Conservation (phyloP, 805 yeast genomes). For the Citeromyces matritensis region DNA sequence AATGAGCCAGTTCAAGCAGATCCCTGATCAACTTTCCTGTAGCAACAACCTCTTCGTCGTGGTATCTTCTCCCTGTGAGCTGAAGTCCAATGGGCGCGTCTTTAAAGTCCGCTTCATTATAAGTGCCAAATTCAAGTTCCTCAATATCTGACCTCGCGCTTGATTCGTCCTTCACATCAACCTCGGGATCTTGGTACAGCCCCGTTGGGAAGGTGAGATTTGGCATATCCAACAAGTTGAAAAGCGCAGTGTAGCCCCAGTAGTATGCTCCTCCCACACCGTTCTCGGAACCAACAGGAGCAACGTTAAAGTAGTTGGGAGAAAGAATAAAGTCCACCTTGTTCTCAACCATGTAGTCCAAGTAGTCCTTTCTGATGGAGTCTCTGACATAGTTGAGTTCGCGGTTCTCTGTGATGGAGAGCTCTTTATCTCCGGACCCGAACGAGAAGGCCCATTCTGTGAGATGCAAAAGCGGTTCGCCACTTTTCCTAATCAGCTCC, state of each 20-base stretch:
- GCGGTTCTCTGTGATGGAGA: conserved; percentile 36
- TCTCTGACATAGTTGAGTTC: conserved; percentile 42
- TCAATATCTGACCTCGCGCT: conserved; percentile 26
- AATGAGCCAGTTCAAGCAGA: conserved; percentile 5
- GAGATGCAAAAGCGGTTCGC: conserved; percentile 55
- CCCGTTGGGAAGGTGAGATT: conserved; percentile 52
- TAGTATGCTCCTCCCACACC: conserved; percentile 33
- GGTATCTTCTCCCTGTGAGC: conserved; percentile 31
- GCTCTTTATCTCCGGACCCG: conserved; percentile 39
- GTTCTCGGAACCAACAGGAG: conserved; percentile 45
- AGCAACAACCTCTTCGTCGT: conserved; percentile 32
- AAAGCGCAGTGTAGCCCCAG: conserved; percentile 72
- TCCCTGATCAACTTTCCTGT: conserved; percentile 17
- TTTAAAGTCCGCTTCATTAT: conserved; percentile 18
- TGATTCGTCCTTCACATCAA: conserved; percentile 30
- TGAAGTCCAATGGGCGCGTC: conserved; percentile 37
- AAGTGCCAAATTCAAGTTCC: conserved; percentile 14
- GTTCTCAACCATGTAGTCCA: conserved; percentile 32
- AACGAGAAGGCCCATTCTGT: conserved; percentile 45
- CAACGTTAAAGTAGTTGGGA: conserved; percentile 56
- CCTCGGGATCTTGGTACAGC: conserved; percentile 30
- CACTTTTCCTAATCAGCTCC: conserved; percentile 35
- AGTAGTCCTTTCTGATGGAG: conserved; percentile 38
- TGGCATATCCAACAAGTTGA: conserved; percentile 62
- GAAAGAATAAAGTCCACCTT: conserved; percentile 52